Conservation (phyloP, 2,329 filamentous ascomycete genomes). For the Botryotinia narcissicola region DNA sequence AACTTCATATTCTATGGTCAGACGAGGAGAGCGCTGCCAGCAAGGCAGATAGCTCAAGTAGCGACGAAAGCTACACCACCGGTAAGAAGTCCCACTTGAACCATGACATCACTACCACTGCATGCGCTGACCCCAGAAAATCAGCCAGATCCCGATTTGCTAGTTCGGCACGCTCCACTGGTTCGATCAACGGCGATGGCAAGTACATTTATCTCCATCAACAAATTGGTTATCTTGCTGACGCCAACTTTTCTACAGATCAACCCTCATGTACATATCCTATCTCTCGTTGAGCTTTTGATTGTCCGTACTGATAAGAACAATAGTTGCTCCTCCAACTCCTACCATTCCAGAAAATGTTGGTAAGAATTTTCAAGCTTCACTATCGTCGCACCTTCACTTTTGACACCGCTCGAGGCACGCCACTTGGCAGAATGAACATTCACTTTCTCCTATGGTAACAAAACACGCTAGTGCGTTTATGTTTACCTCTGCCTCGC, state of each 20-base stretch:
- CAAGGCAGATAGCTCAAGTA: neutral
- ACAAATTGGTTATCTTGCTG: neutral
- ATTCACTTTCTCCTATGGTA: neutral
- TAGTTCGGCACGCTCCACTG: rapidly evolving
- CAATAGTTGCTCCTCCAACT: neutral
- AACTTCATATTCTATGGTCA: neutral
- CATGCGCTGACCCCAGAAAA: neutral
- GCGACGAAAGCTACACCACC: neutral
- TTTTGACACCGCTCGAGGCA: neutral
- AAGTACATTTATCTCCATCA: neutral
- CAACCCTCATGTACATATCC: neutral
- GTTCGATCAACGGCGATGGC: neutral
- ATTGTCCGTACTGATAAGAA: neutral
- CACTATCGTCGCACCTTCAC: neutral
- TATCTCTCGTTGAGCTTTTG: neutral
- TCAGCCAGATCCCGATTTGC: neutral
- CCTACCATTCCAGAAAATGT: neutral
- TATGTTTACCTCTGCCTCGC: neutral
- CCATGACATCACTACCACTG: neutral
- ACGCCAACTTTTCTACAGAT: neutral
- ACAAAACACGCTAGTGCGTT: constrained; percentile 9
- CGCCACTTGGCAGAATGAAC: neutral
- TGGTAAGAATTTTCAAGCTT: neutral
- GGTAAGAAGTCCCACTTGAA: neutral
- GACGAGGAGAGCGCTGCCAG: neutral